Evolutionary conservation across 257 asterid genomes (phyloP).

Genomic region (Solanum rostratum): DNA sequence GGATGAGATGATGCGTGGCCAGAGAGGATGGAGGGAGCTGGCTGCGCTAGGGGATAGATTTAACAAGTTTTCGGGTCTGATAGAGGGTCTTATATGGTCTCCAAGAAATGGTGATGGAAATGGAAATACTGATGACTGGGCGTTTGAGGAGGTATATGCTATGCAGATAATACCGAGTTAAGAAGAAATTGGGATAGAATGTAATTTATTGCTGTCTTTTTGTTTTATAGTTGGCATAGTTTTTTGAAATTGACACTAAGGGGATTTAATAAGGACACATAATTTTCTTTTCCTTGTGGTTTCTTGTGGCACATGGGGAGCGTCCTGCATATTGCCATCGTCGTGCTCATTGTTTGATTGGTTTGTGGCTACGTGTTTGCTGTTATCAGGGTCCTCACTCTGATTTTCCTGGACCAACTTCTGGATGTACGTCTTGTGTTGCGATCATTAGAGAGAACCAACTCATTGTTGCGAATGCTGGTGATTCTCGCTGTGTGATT

Average conservation of each 20-base stretch:
- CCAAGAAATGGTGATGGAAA: constrained; percentile 64
- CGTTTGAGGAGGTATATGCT: constrained; percentile 80
- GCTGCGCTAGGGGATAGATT: constrained; percentile 89
- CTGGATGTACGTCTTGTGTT: constrained; percentile 95
- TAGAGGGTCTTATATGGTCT: constrained; percentile 96
- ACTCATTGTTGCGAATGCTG: constrained; percentile 92
- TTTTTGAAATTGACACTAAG: background rate
- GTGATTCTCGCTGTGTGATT: constrained; percentile 95
- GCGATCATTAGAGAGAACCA: constrained; percentile 68
- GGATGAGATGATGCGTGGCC: constrained; percentile 99
- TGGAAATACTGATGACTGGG: constrained; percentile 84
- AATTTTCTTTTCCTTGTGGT: background rate
- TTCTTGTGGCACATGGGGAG: background rate
- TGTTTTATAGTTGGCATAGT: background rate
- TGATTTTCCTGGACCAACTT: constrained; percentile 93
- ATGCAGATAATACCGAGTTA: background rate
- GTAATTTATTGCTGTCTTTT: background rate
- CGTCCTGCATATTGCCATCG: background rate
- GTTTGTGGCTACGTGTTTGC: background rate
- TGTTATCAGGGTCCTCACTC: constrained; percentile 86
- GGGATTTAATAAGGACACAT: background rate
- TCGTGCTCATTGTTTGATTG: background rate
- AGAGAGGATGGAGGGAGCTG: constrained; percentile 98
- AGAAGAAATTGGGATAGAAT: background rate
- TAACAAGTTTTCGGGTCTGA: constrained; percentile 84